These are phyloP conservation scores for Talaromyces liani DNA, from an alignment of 495 filamentous ascomycete species.

Conservation along the genomic window DNA sequence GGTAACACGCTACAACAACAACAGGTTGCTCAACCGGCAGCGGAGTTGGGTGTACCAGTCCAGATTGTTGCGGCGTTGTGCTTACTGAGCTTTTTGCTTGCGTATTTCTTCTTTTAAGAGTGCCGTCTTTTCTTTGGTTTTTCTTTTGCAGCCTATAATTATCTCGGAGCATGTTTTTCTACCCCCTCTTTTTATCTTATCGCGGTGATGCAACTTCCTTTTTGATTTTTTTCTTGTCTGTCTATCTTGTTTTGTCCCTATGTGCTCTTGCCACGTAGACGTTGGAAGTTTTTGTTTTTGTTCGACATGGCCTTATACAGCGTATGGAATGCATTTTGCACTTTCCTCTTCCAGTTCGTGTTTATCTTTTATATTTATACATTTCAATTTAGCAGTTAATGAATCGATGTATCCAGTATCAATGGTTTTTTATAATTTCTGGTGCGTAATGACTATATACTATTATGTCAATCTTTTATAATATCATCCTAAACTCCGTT, in stretches of 20 bases:
- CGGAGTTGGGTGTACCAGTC: constrained; percentile 74
- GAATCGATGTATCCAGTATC: neutral
- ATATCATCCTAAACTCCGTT: neutral
- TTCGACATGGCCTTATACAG: neutral
- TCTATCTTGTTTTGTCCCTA: neutral
- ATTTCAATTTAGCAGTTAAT: neutral
- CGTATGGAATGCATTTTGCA: neutral
- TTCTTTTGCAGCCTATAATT: constrained; percentile 12
- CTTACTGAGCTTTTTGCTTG: constrained; percentile 82
- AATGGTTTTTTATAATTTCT: neutral
- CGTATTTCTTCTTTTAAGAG: constrained; percentile 85
- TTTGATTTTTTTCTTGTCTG: neutral
- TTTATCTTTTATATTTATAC: neutral
- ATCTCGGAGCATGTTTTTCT: neutral
- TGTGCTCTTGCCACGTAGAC: neutral
- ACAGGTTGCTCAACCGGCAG: constrained; percentile 37
- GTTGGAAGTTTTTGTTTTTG: neutral
- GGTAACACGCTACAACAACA: constrained; percentile 36
- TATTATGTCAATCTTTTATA: neutral
- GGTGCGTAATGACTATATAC: neutral
- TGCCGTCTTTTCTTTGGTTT: constrained; percentile 15
- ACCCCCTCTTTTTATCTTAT: neutral
- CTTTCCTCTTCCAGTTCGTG: neutral
- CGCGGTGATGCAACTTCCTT: neutral
- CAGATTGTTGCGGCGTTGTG: constrained; percentile 78